Evolutionary conservation across 129 eudicot species (phyloP).

Genomic region (Flaveria linearis): DNA sequence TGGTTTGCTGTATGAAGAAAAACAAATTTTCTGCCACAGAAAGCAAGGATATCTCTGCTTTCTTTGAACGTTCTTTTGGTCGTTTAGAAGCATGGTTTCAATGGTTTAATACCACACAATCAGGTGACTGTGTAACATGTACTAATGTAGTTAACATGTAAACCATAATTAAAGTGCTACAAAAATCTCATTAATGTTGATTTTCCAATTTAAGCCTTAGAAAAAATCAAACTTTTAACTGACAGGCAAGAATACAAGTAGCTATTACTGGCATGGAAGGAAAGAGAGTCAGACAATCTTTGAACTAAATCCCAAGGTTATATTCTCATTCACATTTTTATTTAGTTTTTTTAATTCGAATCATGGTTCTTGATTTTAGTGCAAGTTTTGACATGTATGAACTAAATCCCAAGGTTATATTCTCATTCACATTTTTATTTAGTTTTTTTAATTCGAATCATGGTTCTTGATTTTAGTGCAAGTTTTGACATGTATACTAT

Average conservation of each 20-base stretch:
- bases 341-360: background rate
- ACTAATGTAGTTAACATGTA: background rate
- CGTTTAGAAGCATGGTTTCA: constrained; percentile 99
- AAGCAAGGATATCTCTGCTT: constrained; percentile 57
- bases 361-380: constrained; percentile 24
- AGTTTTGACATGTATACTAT: background rate
- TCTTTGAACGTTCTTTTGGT: constrained; percentile 70
- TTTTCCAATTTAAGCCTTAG: constrained; percentile 18
- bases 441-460: background rate
- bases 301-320: constrained; percentile 94
- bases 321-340: constrained; percentile 6
- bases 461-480: constrained; percentile 17
- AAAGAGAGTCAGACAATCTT: constrained; percentile 68
- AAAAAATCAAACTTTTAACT: constrained; percentile 3
- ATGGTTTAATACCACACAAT: constrained; percentile 96
- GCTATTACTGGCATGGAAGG: constrained; percentile 98
- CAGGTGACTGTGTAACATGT: constrained; percentile 50
- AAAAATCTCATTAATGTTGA: background rate
- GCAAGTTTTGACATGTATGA: constrained; percentile 43
- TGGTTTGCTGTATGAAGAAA: constrained; percentile 63
- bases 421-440: background rate
- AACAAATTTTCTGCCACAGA: constrained; percentile 55
- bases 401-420: constrained; percentile 86
- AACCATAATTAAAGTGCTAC: background rate
- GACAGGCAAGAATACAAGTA: constrained; percentile 59